These are phyloP conservation scores for Exophiala sideris DNA, from an alignment of 2,329 filamentous ascomycete genomes.

Conservation along the genomic window DNA sequence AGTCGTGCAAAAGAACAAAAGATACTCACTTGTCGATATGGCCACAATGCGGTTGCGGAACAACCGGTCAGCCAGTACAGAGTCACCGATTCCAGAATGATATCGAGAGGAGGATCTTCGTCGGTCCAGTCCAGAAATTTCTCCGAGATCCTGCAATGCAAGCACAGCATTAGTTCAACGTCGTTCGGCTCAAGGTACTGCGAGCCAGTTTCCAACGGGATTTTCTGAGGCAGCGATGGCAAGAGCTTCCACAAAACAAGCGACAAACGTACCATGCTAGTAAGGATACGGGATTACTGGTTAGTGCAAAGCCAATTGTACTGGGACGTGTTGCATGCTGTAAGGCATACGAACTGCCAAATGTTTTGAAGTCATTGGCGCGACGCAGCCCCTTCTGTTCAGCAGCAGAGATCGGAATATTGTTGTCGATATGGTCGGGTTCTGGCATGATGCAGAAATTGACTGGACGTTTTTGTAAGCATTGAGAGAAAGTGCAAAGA, in stretches of 20 bases:
- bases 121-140: slow-evolving; percentile 38
- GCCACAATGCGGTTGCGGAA: slow-evolving; percentile 34
- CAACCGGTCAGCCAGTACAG: slow-evolving; percentile 39
- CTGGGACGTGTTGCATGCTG: slow-evolving; percentile 54
- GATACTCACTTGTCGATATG: slow-evolving; percentile 27
- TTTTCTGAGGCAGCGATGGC: too few relatives aligned
- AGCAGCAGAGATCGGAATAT: slow-evolving; percentile 13
- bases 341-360: slow-evolving; percentile 49
- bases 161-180: too few relatives aligned
- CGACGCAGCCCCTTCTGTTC: slow-evolving; percentile 39
- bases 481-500: background rate
- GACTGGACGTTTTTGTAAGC: background rate
- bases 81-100: slow-evolving; percentile 34
- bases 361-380: slow-evolving; percentile 38
- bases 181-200: too few relatives aligned
- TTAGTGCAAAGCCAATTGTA: slow-evolving; percentile 55
- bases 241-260: too few relatives aligned
- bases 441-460: slow-evolving; percentile 1
- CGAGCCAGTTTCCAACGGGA: too few relatives aligned
- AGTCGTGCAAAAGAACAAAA: too few relatives aligned
- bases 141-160: slow-evolving; percentile 30
- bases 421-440: background rate
- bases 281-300: slow-evolving; percentile 53
- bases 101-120: slow-evolving; percentile 30
- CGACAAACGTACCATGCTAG: slow-evolving; percentile 45